These are phyloP conservation scores for Coemansia sp. DNA, from an alignment of 192 early-diverging fungal species.

Conservation along the genomic window DNA sequence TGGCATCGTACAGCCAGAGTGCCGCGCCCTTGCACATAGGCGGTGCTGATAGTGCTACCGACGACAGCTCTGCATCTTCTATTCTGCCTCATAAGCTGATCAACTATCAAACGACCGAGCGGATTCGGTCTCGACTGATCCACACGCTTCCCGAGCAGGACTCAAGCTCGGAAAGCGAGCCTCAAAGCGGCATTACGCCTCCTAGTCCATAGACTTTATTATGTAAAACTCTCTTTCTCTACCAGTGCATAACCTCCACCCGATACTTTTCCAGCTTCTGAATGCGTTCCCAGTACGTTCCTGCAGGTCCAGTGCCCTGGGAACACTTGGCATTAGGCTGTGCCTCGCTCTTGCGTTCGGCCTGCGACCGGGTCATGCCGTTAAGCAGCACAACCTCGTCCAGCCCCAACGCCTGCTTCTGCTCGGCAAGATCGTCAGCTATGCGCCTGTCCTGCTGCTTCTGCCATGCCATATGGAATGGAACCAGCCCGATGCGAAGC, in stretches of 20 bases:
- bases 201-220: constrained; percentile 8
- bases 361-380: constrained; percentile 47
- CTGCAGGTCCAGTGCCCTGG: constrained; percentile 38
- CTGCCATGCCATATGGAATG: constrained; percentile 45
- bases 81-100: constrained; percentile 16
- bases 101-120: constrained; percentile 10
- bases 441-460: constrained; percentile 40
- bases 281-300: constrained; percentile 50
- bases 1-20: background rate
- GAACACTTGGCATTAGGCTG: constrained; percentile 40
- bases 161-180: constrained; percentile 40
- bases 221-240: constrained; percentile 5
- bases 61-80: constrained; percentile 46
- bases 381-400: constrained; percentile 51
- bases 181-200: constrained; percentile 5
- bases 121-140: constrained; percentile 25
- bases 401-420: constrained; percentile 44
- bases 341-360: constrained; percentile 24
- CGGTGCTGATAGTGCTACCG: constrained; percentile 44
- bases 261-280: constrained; percentile 54
- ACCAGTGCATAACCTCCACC: constrained; percentile 54
- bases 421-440: constrained; percentile 34
- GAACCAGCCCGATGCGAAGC: constrained; percentile 36
- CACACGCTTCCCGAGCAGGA: constrained; percentile 38
- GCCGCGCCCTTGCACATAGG: constrained; percentile 7